A percentile compares a stretch with the other conserved stretches of the same genome.
Evolutionary conservation across 768 basidiomycete genomes (phyloP).

Genomic region (Fomitopsis pulvina): DNA sequence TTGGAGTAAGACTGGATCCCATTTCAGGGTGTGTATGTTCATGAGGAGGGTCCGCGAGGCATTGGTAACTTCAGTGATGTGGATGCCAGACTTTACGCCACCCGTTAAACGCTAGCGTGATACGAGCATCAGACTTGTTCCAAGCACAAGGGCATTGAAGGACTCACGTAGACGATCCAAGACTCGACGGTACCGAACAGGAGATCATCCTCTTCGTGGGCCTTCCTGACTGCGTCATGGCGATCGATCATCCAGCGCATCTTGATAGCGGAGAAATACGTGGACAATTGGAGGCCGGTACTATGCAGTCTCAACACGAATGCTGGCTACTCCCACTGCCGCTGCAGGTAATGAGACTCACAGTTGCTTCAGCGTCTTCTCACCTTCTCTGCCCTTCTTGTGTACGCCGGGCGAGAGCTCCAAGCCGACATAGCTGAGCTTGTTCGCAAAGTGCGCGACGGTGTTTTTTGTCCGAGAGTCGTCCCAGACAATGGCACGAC

Average conservation of each 20-base stretch:
- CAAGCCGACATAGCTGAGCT: constrained; percentile 68
- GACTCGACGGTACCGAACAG: constrained; percentile 95
- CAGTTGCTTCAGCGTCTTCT: constrained; percentile 61
- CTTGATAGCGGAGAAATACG: constrained; percentile 97
- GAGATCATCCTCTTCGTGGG: constrained; percentile 76
- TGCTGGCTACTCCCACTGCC: not conserved
- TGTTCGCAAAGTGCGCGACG: constrained; percentile 73
- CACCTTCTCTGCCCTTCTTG: constrained; percentile 66
- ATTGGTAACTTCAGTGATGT: constrained; percentile 91
- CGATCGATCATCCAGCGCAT: constrained; percentile 96
- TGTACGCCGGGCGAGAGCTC: constrained; percentile 59
- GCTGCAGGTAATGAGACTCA: constrained; percentile 28
- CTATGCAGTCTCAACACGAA: not conserved
- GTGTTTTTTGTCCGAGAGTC: constrained; percentile 87
- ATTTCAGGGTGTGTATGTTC: constrained; percentile 73
- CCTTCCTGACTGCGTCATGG: constrained; percentile 62
- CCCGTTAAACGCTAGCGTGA: constrained; percentile 70
- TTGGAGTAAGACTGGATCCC: constrained; percentile 75
- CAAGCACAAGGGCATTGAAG: constrained; percentile 1
- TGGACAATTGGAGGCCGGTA: constrained; percentile 91
- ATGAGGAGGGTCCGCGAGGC: constrained; percentile 94
- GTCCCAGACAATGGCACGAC: constrained; percentile 92
- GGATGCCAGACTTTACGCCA: constrained; percentile 58
- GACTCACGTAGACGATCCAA: constrained; percentile 83
- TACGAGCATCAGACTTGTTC: not conserved